Evolutionary conservation across 345 rosid genomes (phyloP), one percentile per base, ranked within the genome.

Genomic region (Hypericum perforatum): DNA sequence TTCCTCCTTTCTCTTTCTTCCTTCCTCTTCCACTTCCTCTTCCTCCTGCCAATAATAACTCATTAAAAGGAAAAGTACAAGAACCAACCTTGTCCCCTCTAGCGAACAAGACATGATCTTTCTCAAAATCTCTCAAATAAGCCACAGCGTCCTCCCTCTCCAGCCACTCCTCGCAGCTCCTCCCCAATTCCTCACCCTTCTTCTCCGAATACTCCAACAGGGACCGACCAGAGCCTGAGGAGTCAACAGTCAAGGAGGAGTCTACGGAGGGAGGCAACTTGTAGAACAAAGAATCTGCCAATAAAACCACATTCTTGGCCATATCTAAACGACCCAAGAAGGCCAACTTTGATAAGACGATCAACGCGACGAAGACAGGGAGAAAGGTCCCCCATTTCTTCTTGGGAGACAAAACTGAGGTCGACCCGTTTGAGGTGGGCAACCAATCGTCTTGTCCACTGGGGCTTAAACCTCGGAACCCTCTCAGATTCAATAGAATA

Each of bases 321-420:
- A 82, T 70, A 44, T 87, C 92, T 38, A 91, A 84, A 36, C 83
- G 82, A 77, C 94, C 83, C 76, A 91, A 72, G 58, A 91, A 82
- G 56, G 72, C 77, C 62, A 87, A 76, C 80, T 87, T 95, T 8
- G 78, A 81, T 39, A 82, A 51, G 43, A 87, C 81, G 22, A 82
- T 90, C 8, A 91, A 61, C 39, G 74, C 74, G 45, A 92, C 89
- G 50, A 83, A 74, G 55, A 83, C 43, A 16, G 88, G 88, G 68
- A 92, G 52, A 37, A 78, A 44, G 52, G 68, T 83, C 16, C 86
- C 75, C 58, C 85, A 73, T 57, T 77, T 92, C 76, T 57, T 74
- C 69, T 69, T 88, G 42, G 41, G 11, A 16, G 38, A 32, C 6
- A 67, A 8, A 9, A 55, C 58, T 43, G 44, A 44, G 15, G 59